phyloP scores from a whole-genome alignment of 495 filamentous ascomycete species.

The Apiosordaria backusii region DNA sequence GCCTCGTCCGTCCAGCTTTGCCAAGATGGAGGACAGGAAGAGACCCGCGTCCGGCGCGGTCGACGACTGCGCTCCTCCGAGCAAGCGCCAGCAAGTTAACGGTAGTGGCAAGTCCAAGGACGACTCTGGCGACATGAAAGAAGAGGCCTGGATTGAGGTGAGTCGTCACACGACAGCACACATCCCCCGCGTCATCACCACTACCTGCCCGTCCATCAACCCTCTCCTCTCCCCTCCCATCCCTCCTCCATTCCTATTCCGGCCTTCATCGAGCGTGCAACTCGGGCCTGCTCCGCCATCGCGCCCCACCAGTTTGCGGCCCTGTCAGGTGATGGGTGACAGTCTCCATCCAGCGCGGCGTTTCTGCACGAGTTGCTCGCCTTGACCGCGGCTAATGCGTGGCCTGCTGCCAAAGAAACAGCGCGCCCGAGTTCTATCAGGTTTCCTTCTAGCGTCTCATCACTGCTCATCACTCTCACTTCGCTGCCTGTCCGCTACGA shows the following conservation, averaged over 20 bases:
- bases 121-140: slow-evolving; percentile 71
- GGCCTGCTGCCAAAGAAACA: slow-evolving; percentile 43
- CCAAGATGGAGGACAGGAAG: slow-evolving; percentile 98
- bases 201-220: slow-evolving; percentile 5
- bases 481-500: slow-evolving; percentile 27
- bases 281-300: slow-evolving; percentile 10
- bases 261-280: slow-evolving; percentile 10
- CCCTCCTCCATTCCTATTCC: slow-evolving; percentile 13
- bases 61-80: slow-evolving; percentile 77
- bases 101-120: slow-evolving; percentile 68
- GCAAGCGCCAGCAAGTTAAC: slow-evolving; percentile 83
- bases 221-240: background rate
- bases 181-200: slow-evolving; percentile 20
- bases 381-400: slow-evolving; percentile 47
- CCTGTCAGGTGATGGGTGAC: slow-evolving; percentile 10
- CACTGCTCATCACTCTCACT: slow-evolving; percentile 19
- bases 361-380: slow-evolving; percentile 29
- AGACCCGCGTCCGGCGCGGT: slow-evolving; percentile 69
- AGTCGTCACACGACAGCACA: slow-evolving; percentile 46
- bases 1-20: slow-evolving; percentile 61
- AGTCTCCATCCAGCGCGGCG: slow-evolving; percentile 26
- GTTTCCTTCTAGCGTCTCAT: slow-evolving; percentile 26
- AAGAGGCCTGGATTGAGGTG: slow-evolving; percentile 79
- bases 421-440: slow-evolving; percentile 33
- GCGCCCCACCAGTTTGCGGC: slow-evolving; percentile 14